Conservation (phyloP, 192 early-diverging fungal species). For the Rhizophagus clarus region DNA sequence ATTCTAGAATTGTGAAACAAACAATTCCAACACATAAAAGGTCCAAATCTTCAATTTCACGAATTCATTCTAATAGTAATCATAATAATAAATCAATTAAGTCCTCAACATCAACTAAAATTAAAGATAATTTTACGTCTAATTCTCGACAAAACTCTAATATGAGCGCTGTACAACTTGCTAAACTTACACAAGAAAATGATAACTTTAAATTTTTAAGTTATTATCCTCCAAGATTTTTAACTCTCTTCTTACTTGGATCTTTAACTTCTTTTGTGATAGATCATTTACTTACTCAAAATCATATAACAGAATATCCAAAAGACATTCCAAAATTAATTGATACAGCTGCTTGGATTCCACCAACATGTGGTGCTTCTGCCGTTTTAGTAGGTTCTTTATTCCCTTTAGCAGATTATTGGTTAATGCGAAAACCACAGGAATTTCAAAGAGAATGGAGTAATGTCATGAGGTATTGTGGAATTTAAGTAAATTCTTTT, state of each 20-base stretch:
- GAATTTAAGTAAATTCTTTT: background rate
- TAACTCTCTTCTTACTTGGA: conserved; percentile 64
- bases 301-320: conserved; percentile 57
- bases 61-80: background rate
- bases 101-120: no score
- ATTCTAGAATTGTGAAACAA: background rate
- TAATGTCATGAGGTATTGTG: conserved; percentile 55
- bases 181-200: background rate
- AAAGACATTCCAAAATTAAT: conserved; percentile 45
- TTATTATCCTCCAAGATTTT: conserved; percentile 53
- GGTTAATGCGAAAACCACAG: conserved; percentile 45
- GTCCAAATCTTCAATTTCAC: background rate
- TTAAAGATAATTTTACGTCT: background rate
- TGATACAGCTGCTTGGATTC: conserved; percentile 62
- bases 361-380: conserved; percentile 60
- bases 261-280: conserved; percentile 64
- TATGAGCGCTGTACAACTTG: background rate
- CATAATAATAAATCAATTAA: no score
- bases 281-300: conserved; percentile 63
- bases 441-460: conserved; percentile 53
- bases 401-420: conserved; percentile 60
- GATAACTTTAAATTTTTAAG: conserved; percentile 12
- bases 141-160: background rate
- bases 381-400: conserved; percentile 61
- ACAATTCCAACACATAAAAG: background rate